A percentile compares a stretch with the other conserved stretches of the same genome.
phyloP scores from a whole-genome alignment of 768 basidiomycete species.

The Arthromyces matolae region DNA sequence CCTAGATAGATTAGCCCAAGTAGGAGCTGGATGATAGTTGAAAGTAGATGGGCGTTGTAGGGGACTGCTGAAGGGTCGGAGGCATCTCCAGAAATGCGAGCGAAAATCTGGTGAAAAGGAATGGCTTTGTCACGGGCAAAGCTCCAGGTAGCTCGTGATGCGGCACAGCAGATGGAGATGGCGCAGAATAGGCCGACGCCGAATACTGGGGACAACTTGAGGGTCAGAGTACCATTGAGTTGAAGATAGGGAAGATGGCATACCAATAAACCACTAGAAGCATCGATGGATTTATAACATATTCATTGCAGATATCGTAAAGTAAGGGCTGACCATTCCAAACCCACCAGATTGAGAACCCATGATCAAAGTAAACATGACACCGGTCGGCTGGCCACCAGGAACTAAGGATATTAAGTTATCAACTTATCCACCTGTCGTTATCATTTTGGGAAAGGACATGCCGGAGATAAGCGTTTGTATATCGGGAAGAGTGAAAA shows the following conservation, averaged over 20 bases:
- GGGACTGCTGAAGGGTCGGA: conserved; percentile 43
- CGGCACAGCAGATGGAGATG: conserved; percentile 63
- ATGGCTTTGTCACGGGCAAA: conserved; percentile 68
- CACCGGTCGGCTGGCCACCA: conserved; percentile 59
- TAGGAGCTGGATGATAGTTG: conserved; percentile 52
- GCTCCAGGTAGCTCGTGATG: conserved; percentile 68
- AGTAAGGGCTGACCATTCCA: conserved; percentile 43
- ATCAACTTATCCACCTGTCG: too few relatives aligned
- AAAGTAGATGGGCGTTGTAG: conserved; percentile 57
- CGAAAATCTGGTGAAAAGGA: conserved; percentile 48
- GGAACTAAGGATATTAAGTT: conserved; percentile 45
- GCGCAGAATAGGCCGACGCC: conserved; percentile 58
- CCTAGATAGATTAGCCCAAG: conserved; percentile 64
- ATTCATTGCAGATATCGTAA: too few relatives aligned
- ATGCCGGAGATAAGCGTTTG: conserved; percentile 47
- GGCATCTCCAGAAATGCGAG: conserved; percentile 37
- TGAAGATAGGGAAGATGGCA: too few relatives aligned
- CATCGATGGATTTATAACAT: neutral
- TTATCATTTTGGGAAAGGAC: too few relatives aligned
- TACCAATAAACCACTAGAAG: conserved; percentile 40
- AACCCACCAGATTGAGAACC: conserved; percentile 60
- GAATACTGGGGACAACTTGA: conserved; percentile 49
- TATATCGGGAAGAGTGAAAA: conserved; percentile 63
- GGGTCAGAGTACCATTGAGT: too few relatives aligned
- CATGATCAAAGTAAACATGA: conserved; percentile 61